Percentiles rank a stretch among this genome's conserved stretches.
These are phyloP conservation scores for Suillus subaureus DNA, from an alignment of 768 basidiomycete species.

Conservation along the genomic window DNA sequence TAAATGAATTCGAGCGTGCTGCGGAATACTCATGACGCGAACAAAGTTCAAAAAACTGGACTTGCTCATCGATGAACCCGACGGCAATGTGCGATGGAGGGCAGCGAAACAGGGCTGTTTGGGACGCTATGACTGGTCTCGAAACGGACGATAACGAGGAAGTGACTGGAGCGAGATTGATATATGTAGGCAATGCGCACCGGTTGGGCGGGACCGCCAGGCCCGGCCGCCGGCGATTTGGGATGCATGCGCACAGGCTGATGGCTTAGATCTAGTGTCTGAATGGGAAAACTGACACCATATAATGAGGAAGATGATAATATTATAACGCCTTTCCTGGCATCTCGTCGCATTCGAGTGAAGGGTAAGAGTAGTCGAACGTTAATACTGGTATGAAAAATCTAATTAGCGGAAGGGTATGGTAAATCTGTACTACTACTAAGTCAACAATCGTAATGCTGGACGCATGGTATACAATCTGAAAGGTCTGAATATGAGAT, in stretches of 20 bases:
- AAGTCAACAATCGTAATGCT: slow-evolving; percentile 7
- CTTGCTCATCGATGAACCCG: too few species aligned
- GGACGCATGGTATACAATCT: slow-evolving; percentile 9
- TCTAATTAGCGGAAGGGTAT: slow-evolving; percentile 9
- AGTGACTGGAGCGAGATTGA: neutral
- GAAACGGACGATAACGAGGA: too few species aligned
- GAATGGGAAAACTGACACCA: neutral
- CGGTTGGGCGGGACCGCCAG: too few species aligned
- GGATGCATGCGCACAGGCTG: too few species aligned
- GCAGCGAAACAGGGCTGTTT: too few species aligned
- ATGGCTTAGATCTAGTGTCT: neutral
- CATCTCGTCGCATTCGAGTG: neutral
- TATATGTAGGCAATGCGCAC: too few species aligned
- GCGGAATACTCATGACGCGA: too few species aligned
- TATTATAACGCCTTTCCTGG: neutral
- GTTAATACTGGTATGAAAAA: slow-evolving; percentile 14
- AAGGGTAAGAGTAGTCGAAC: neutral
- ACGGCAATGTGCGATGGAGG: too few species aligned
- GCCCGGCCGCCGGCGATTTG: neutral
- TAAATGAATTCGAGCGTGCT: too few species aligned
- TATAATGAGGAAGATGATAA: neutral
- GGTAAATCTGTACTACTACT: slow-evolving; percentile 10
- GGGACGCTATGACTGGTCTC: too few species aligned
- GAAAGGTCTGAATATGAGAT: slow-evolving; percentile 5
- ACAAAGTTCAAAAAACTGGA: too few species aligned